These are phyloP conservation scores for Acrocalymma vagum DNA, from an alignment of 2,329 filamentous ascomycete species.

Conservation along the genomic window DNA sequence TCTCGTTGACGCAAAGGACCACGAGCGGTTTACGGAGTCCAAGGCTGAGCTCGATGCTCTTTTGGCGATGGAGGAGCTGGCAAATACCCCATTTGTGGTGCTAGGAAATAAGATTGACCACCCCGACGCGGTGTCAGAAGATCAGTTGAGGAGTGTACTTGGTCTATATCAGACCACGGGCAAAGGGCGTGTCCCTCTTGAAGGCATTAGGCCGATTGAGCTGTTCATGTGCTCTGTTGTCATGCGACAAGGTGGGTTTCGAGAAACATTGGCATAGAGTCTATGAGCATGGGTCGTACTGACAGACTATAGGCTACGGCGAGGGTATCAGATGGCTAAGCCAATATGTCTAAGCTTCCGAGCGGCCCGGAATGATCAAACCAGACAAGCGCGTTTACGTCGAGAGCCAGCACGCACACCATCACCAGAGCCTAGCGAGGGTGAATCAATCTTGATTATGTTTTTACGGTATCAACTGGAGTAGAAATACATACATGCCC, in stretches of 20 bases:
- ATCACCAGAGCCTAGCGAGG: conserved; percentile 51
- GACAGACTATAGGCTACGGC: conserved; percentile 33
- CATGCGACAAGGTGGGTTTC: conserved; percentile 77
- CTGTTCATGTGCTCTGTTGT: conserved; percentile 98
- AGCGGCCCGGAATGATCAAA: background rate
- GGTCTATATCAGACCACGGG: conserved; percentile 78
- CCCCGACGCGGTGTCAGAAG: conserved; percentile 91
- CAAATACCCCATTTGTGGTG: conserved; percentile 93
- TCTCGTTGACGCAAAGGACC: conserved; percentile 95
- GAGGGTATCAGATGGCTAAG: conserved; percentile 50
- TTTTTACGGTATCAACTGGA: conserved; percentile 53
- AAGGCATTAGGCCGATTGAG: conserved; percentile 70
- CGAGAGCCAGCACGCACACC: conserved; percentile 68
- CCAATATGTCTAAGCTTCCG: conserved; percentile 42
- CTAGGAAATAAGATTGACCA: conserved; percentile 99
- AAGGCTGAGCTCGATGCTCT: conserved; percentile 95
- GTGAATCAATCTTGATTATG: background rate
- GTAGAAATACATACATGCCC: no score
- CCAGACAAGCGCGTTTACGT: conserved; percentile 74
- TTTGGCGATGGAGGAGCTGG: conserved; percentile 92
- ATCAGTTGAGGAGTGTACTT: conserved; percentile 89
- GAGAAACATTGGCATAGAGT: no score
- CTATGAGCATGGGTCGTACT: background rate
- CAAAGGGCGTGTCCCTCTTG: conserved; percentile 41
- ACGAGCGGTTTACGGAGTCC: conserved; percentile 90